Evolutionary conservation across 1,284 basidiomycete genomes (phyloP).

Genomic region (Sporisorium sorghi): DNA sequence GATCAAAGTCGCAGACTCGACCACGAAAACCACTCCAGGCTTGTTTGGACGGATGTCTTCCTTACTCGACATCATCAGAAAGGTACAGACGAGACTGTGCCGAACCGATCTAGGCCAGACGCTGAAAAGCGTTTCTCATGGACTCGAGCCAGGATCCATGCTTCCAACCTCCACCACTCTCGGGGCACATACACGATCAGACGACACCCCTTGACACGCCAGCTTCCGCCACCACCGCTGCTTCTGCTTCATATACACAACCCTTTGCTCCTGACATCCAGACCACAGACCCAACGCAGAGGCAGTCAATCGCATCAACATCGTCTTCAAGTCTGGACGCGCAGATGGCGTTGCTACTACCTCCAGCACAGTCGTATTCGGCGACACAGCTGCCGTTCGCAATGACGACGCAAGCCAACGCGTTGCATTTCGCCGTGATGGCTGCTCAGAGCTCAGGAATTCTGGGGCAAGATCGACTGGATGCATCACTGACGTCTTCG

Average conservation of each 20-base stretch:
- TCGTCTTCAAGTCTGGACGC: not conserved
- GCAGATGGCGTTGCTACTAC: not conserved
- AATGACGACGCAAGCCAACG: not conserved
- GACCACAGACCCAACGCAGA: not conserved
- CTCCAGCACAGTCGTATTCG: not conserved
- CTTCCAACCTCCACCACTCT: not conserved
- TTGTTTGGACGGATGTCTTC: not conserved
- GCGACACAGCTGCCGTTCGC: not conserved
- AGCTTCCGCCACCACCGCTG: too few species aligned
- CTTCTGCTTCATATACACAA: too few species aligned
- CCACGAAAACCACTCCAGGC: not conserved
- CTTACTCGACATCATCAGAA: not conserved
- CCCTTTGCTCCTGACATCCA: not conserved
- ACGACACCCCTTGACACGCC: not conserved
- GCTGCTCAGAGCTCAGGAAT: not conserved
- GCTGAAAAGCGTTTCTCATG: constrained; percentile 4
- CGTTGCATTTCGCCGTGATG: not conserved
- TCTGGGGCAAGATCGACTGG: not conserved
- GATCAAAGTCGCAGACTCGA: not conserved
- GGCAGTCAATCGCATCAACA: too few species aligned
- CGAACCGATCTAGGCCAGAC: constrained; percentile 1
- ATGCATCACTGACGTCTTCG: not conserved
- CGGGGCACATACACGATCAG: not conserved
- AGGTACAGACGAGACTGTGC: too few species aligned
- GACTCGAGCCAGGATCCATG: constrained; percentile 2